A percentile compares a stretch with the other conserved stretches of the same genome.
These are phyloP conservation scores for Fusarium albosuccineum DNA, from an alignment of 2,329 filamentous ascomycete species.

Conservation along the genomic window DNA sequence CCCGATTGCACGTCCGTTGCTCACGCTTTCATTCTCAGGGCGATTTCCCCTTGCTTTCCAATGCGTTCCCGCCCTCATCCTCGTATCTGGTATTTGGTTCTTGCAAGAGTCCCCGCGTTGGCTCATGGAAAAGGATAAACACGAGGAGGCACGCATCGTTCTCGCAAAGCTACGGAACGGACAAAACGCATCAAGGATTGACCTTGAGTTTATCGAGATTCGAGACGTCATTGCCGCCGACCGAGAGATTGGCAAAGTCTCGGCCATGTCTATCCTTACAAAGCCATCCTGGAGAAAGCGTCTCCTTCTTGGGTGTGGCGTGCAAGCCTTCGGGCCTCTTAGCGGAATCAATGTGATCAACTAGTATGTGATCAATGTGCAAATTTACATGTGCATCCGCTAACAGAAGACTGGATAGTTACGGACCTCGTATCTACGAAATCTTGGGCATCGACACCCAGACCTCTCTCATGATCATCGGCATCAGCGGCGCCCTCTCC, in stretches of 20 bases:
- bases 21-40: constrained; percentile 35
- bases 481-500: constrained; percentile 63
- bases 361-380: constrained; percentile 27
- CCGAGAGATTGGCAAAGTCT: constrained; percentile 49
- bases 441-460: constrained; percentile 58
- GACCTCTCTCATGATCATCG: constrained; percentile 63
- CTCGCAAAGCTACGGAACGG: constrained; percentile 51
- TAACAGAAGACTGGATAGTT: constrained; percentile 23
- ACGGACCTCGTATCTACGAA: constrained; percentile 55
- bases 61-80: constrained; percentile 42
- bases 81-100: constrained; percentile 42
- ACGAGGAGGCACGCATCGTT: constrained; percentile 50
- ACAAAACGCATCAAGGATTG: constrained; percentile 50
- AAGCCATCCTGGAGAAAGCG: constrained; percentile 59
- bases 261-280: constrained; percentile 58
- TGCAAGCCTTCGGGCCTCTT: constrained; percentile 63
- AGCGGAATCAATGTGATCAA: constrained; percentile 55
- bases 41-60: constrained; percentile 51
- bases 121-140: constrained; percentile 53
- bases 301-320: constrained; percentile 60
- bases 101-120: constrained; percentile 44
- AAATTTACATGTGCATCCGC: neutral
- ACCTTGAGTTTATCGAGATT: constrained; percentile 58
- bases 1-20: neutral
- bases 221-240: constrained; percentile 55